phyloP scores from a whole-genome alignment of 108 stramenopile genomes.

The Pseudonitzschia multiseries region DNA sequence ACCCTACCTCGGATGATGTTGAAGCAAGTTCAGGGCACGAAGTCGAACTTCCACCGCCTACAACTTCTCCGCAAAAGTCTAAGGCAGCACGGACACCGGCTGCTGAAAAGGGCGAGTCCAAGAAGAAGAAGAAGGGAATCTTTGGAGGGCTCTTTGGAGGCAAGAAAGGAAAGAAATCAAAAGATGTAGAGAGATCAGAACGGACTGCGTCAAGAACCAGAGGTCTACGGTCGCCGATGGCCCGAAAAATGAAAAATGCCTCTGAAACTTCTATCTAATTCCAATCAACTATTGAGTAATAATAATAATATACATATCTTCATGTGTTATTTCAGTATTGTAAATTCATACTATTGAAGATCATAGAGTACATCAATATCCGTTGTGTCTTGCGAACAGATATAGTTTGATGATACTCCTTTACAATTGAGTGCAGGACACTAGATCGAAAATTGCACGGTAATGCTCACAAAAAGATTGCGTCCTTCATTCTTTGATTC shows the following conservation, averaged over 20 bases:
- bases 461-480: too few relatives aligned
- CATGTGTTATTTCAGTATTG: background rate
- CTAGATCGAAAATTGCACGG: too few relatives aligned
- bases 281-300: background rate
- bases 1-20: background rate
- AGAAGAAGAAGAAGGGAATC: slow-evolving; percentile 84
- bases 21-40: slow-evolving; percentile 8
- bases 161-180: slow-evolving; percentile 65
- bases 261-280: slow-evolving; percentile 27
- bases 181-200: slow-evolving; percentile 34
- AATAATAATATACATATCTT: background rate
- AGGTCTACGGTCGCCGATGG: slow-evolving; percentile 34
- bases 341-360: background rate
- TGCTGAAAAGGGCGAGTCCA: slow-evolving; percentile 25
- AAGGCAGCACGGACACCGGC: slow-evolving; percentile 4
- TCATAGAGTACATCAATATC: too few relatives aligned
- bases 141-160: slow-evolving; percentile 67
- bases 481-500: too few relatives aligned
- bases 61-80: slow-evolving; percentile 17
- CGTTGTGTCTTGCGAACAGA: too few relatives aligned
- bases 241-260: slow-evolving; percentile 18
- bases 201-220: slow-evolving; percentile 24
- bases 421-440: too few relatives aligned
- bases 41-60: slow-evolving; percentile 15
- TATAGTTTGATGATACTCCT: too few relatives aligned